These are phyloP conservation scores for Glycine latifolia DNA, from an alignment of 306 rosid genomes.

Conservation along the genomic window DNA sequence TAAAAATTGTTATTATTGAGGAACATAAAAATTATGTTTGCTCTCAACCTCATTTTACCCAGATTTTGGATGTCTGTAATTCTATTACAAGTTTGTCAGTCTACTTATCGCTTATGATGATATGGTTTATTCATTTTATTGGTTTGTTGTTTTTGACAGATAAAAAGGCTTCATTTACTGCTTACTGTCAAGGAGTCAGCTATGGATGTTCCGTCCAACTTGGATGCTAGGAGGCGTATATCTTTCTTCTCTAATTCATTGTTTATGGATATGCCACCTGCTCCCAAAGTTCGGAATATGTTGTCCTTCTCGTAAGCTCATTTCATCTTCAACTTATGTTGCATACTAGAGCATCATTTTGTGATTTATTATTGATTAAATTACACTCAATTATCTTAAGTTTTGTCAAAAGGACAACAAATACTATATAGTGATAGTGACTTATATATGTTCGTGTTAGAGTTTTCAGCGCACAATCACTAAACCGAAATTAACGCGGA, in stretches of 20 bases:
- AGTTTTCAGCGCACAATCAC: no score
- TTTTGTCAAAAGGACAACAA: not conserved
- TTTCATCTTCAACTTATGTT: constrained; percentile 14
- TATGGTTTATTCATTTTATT: constrained; percentile 32
- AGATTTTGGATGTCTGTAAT: constrained; percentile 24
- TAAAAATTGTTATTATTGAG: not conserved
- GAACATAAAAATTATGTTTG: not conserved
- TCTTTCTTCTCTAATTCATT: constrained; percentile 93
- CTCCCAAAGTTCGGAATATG: constrained; percentile 97
- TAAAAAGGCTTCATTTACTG: constrained; percentile 84
- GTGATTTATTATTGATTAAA: constrained; percentile 4
- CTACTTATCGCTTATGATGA: constrained; percentile 25
- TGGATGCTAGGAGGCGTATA: constrained; percentile 96
- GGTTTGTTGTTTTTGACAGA: constrained; percentile 60
- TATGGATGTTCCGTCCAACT: constrained; percentile 95
- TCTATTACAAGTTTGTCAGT: constrained; percentile 28
- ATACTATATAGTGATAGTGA: not conserved
- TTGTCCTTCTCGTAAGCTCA: constrained; percentile 92
- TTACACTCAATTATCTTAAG: not conserved
- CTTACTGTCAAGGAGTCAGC: constrained; percentile 98
- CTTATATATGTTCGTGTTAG: not conserved
- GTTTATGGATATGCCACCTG: constrained; percentile 96
- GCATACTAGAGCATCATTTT: constrained; percentile 29
- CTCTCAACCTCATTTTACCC: constrained; percentile 7
- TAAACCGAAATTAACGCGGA: no score